Evolutionary conservation across 805 yeast species (phyloP).

Genomic region (Lachancea quebecensis): DNA sequence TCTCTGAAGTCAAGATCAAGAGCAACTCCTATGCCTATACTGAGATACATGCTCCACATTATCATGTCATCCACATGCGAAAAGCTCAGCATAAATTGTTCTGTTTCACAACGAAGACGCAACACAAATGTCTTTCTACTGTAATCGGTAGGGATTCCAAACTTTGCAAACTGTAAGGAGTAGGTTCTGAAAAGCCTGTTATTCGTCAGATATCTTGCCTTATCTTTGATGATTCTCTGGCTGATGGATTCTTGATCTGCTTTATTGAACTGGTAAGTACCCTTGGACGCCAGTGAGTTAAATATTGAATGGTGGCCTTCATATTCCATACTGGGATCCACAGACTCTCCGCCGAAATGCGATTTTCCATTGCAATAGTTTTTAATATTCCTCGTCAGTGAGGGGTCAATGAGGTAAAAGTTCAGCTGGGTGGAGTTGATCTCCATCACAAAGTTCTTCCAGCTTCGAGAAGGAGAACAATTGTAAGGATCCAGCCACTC

Average conservation of each 20-base stretch:
- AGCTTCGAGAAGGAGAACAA: conserved; percentile 54
- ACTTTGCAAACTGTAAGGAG: conserved; percentile 74
- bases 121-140: conserved; percentile 60
- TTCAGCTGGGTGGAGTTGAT: conserved; percentile 83
- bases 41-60: conserved; percentile 68
- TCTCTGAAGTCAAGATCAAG: conserved; percentile 68
- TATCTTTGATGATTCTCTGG: conserved; percentile 15
- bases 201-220: conserved; percentile 25
- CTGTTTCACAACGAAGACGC: conserved; percentile 73
- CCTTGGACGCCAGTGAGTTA: conserved; percentile 13
- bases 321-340: conserved; percentile 10
- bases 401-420: conserved; percentile 44
- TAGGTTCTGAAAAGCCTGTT: conserved; percentile 50
- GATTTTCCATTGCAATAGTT: conserved; percentile 24
- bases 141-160: conserved; percentile 85
- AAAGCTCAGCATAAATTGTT: conserved; percentile 70
- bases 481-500: conserved; percentile 80
- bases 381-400: conserved; percentile 26
- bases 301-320: conserved; percentile 9
- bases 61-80: conserved; percentile 57
- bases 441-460: conserved; percentile 66
- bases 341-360: conserved; percentile 10
- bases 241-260: conserved; percentile 24
- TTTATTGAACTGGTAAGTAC: conserved; percentile 22
- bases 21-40: conserved; percentile 72